Percentiles rank a stretch among this genome's conserved stretches.
These are phyloP conservation scores for Saturnispora mendoncae DNA, from an alignment of 805 yeast species.

Conservation along the genomic window DNA sequence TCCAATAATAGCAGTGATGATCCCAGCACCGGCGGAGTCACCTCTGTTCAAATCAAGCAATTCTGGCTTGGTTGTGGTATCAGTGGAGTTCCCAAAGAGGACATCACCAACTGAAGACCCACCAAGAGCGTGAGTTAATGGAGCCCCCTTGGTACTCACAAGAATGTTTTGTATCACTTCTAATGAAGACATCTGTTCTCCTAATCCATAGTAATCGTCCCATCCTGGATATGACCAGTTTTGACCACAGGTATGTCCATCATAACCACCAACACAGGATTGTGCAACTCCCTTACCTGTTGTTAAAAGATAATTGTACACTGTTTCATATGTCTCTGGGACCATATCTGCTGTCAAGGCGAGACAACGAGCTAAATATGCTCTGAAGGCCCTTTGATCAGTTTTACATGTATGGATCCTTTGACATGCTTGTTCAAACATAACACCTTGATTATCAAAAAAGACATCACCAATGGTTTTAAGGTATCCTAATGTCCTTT, in stretches of 20 bases:
- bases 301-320: constrained; percentile 31
- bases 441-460: constrained; percentile 34
- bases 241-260: constrained; percentile 68
- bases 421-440: constrained; percentile 86
- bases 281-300: constrained; percentile 63
- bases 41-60: constrained; percentile 34
- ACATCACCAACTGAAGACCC: constrained; percentile 42
- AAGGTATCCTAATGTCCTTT: constrained; percentile 47
- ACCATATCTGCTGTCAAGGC: constrained; percentile 66
- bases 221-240: constrained; percentile 53
- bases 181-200: constrained; percentile 71
- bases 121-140: constrained; percentile 34
- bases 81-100: constrained; percentile 48
- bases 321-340: constrained; percentile 40
- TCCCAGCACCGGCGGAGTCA: constrained; percentile 61
- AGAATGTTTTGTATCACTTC: constrained; percentile 50
- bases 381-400: constrained; percentile 91
- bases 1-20: constrained; percentile 52
- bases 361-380: constrained; percentile 65
- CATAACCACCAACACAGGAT: constrained; percentile 66
- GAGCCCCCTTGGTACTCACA: constrained; percentile 38
- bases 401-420: constrained; percentile 53
- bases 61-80: constrained; percentile 31
- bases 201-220: constrained; percentile 64
- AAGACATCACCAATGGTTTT: constrained; percentile 52